phyloP scores from a whole-genome alignment of 305 asterid species.

The Fraxinus xanthoxyloides region DNA sequence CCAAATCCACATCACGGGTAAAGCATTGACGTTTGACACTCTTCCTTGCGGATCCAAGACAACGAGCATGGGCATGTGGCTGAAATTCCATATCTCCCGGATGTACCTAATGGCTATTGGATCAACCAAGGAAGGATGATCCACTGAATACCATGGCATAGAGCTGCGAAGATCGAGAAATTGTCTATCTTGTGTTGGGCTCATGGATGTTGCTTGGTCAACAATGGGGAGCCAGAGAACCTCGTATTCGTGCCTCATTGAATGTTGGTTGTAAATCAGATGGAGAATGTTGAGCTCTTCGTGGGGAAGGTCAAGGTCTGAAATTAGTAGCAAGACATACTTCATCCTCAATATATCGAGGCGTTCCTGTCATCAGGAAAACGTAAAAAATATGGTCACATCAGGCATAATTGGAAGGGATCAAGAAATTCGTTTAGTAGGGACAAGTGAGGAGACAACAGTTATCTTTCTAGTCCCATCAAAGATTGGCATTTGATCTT shows the following conservation, averaged over 20 bases:
- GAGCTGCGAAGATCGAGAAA: constrained; percentile 46
- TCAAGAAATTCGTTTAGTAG: background rate
- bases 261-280: constrained; percentile 53
- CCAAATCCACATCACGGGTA: constrained; percentile 94
- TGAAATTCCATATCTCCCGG: constrained; percentile 57
- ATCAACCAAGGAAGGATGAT: constrained; percentile 60
- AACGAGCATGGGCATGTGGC: constrained; percentile 70
- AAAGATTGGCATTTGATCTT: constrained; percentile 67
- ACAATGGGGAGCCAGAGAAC: constrained; percentile 79
- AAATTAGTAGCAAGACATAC: constrained; percentile 64
- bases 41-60: constrained; percentile 79
- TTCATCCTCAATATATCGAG: constrained; percentile 60
- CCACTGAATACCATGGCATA: constrained; percentile 91
- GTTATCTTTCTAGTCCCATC: constrained; percentile 55
- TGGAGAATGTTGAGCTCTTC: constrained; percentile 76
- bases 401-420: background rate
- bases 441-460: constrained; percentile 33
- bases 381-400: background rate
- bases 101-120: constrained; percentile 62
- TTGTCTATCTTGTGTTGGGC: constrained; percentile 25
- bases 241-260: constrained; percentile 64
- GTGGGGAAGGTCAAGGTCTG: constrained; percentile 66
- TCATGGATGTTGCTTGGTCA: constrained; percentile 33
- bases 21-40: constrained; percentile 59
- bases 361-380: constrained; percentile 40